Base-by-base conservation (phyloP, 495 filamentous ascomycete species). In the Jackrogersella minutella region DNA sequence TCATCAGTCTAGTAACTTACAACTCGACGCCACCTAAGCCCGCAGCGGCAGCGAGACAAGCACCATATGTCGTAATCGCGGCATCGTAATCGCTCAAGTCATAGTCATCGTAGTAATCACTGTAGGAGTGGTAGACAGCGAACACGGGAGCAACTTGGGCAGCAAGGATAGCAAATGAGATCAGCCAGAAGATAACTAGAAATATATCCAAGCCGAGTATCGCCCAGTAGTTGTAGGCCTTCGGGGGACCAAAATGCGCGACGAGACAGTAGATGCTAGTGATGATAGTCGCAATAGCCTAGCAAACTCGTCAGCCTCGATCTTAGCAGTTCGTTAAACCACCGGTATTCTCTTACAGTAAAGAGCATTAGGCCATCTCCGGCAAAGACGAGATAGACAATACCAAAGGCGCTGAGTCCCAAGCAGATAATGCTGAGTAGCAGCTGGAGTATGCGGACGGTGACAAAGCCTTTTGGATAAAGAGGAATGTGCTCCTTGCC, bases 401-500 rank as follows among this genome's bases (percentile, higher is more conserved):
- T 71, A 82, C 88, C 82, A 74, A 91, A 92, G 43, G 84, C 88
- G 9, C 82, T 82, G 11, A 93, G 68, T n/a, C 84, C 91, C 28
- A 93, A 76, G 46, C 89, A 77, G 46, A 88, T 80, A 61, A 93
- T 70, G n/a, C 85, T 84, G 50, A 92, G 75, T 36, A 90, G 69
- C 21, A 84, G 76, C 70, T 93, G 91, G 47, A 83, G 66, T 56
- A 84, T 79, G 56, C 92, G 85, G 17, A 93, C 74, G 14, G 80
- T 78, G 47, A 87, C 80, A 57, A 87, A 85, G 65, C 68, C 68
- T 39, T 64, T 73, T 13, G 81, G 80, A n/a, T 73, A 77, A 17
- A 76, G 37, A 21, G 81, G 78, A 39, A 81, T 76, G 54, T 84
- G 81, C 62, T 80, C 77, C 34, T 63, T 68, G 3, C 79, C 81